Evolutionary conservation across 345 rosid species (phyloP).

Genomic region (Xanthoceras sorbifolium): DNA sequence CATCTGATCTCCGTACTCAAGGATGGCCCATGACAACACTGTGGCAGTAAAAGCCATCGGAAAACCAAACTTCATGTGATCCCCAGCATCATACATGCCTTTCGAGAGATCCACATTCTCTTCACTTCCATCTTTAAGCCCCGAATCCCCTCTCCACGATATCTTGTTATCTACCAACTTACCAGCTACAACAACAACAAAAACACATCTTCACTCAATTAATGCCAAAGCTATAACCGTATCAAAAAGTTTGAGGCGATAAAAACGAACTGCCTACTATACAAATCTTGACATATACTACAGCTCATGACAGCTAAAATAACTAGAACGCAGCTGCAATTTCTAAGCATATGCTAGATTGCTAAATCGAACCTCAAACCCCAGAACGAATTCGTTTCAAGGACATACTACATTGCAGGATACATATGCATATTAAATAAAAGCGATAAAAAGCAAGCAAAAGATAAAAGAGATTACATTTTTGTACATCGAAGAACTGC

Average conservation of each 20-base stretch:
- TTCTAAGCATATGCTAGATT: too few species aligned
- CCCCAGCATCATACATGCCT: slow-evolving; percentile 97
- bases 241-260: too few species aligned
- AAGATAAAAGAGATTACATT: slow-evolving; percentile 45
- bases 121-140: slow-evolving; percentile 69
- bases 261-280: too few species aligned
- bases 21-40: slow-evolving; percentile 86
- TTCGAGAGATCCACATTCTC: slow-evolving; percentile 67
- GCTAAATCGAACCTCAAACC: neutral
- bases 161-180: slow-evolving; percentile 59
- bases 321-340: too few species aligned
- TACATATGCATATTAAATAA: neutral
- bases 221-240: too few species aligned
- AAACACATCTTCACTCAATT: neutral
- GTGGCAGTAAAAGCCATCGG: slow-evolving; percentile 97
- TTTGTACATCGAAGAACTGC: slow-evolving; percentile 92
- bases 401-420: neutral
- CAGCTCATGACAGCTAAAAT: too few species aligned
- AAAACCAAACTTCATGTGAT: slow-evolving; percentile 89
- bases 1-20: slow-evolving; percentile 98
- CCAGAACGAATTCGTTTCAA: neutral
- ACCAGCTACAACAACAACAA: slow-evolving; percentile 61
- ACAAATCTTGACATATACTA: too few species aligned
- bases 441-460: neutral
- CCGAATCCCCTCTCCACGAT: slow-evolving; percentile 96